Percentiles rank a stretch among this genome's conserved stretches.
Evolutionary conservation across 2,329 filamentous ascomycete genomes (phyloP).

Genomic region (Dothistroma pini): DNA sequence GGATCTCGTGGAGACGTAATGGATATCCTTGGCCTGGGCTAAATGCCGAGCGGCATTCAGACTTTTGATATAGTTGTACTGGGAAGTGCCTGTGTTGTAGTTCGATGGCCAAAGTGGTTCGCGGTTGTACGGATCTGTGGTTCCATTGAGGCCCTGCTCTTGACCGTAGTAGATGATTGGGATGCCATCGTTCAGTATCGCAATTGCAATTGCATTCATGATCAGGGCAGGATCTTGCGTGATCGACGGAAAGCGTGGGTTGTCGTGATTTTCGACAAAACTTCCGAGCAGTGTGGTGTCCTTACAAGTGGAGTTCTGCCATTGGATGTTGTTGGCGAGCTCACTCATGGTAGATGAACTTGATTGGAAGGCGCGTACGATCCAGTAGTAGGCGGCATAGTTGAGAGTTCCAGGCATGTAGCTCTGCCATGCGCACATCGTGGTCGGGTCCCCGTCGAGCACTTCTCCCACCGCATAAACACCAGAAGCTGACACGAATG

Average conservation of each 20-base stretch:
- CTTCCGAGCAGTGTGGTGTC: constrained; percentile 37
- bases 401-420: constrained; percentile 43
- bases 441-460: constrained; percentile 35
- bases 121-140: constrained; percentile 35
- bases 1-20: constrained; percentile 40
- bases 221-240: constrained; percentile 53
- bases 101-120: constrained; percentile 38
- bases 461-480: constrained; percentile 46
- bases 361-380: constrained; percentile 35
- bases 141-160: constrained; percentile 53
- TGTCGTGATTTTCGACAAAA: constrained; percentile 38
- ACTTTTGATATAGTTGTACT: constrained; percentile 39
- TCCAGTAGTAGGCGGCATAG: constrained; percentile 41
- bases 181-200: constrained; percentile 57
- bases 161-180: constrained; percentile 63
- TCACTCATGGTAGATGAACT: constrained; percentile 34
- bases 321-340: constrained; percentile 33
- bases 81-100: constrained; percentile 38
- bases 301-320: constrained; percentile 31
- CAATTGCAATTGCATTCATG: constrained; percentile 58
- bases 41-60: constrained; percentile 50
- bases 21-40: constrained; percentile 37
- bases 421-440: constrained; percentile 41
- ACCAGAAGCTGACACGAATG: constrained; percentile 32
- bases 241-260: constrained; percentile 40